These are phyloP conservation scores for Vaccinium darrowii DNA, from an alignment of 148 eudicot genomes.

Conservation along the genomic window DNA sequence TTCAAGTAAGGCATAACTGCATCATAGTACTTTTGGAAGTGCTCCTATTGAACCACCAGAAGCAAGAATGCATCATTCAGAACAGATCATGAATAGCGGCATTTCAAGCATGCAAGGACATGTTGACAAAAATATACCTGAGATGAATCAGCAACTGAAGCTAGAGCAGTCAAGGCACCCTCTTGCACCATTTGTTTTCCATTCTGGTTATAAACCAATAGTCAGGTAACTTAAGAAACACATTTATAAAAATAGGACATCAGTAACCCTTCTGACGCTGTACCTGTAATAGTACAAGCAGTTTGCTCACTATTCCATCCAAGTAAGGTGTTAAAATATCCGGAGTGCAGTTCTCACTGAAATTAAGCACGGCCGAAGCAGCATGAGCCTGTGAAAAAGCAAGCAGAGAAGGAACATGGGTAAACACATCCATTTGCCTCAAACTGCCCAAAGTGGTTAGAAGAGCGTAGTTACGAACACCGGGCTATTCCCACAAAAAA, in stretches of 20 bases:
- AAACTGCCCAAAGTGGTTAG: not conserved
- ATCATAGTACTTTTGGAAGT: slow-evolving; percentile 89
- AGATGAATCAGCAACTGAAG: slow-evolving; percentile 96
- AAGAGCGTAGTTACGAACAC: not conserved
- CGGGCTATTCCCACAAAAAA: not conserved
- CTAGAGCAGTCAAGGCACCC: slow-evolving; percentile 94
- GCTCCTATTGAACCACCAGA: slow-evolving; percentile 52
- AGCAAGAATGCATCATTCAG: slow-evolving; percentile 11
- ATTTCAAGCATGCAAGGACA: not conserved
- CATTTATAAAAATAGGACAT: not conserved
- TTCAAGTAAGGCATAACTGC: slow-evolving; percentile 95
- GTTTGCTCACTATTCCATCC: slow-evolving; percentile 83
- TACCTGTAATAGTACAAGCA: slow-evolving; percentile 87
- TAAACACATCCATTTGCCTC: not conserved
- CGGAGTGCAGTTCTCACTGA: slow-evolving; percentile 93
- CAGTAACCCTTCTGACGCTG: not conserved
- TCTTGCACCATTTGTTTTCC: slow-evolving; percentile 98
- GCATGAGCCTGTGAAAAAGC: slow-evolving; percentile 74
- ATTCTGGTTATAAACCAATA: slow-evolving; percentile 45
- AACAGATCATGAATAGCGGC: not conserved
- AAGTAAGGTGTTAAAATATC: slow-evolving; percentile 87
- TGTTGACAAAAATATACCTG: slow-evolving; percentile 42
- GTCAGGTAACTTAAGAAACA: not conserved
- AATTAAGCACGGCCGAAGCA: slow-evolving; percentile 93
- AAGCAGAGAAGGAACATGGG: not conserved